Percentiles rank a stretch among this genome's conserved stretches.
Evolutionary conservation across 1,284 basidiomycete genomes (phyloP).

Genomic region (Kwoniella shivajii): DNA sequence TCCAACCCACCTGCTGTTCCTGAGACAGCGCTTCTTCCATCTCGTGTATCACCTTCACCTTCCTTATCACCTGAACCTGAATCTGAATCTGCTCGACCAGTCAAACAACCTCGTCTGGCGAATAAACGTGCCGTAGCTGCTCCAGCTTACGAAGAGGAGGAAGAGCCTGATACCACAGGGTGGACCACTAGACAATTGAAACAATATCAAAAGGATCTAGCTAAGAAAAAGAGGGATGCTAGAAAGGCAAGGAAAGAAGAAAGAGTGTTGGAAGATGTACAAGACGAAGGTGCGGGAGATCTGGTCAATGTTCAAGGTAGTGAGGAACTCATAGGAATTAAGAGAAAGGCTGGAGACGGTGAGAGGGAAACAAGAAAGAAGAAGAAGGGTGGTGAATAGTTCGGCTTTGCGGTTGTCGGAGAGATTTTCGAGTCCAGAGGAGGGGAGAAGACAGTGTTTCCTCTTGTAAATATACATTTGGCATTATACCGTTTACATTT

Average conservation of each 20-base stretch:
- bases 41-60: slow-evolving; percentile 22
- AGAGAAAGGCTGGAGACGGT: slow-evolving; percentile 38
- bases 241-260: slow-evolving; percentile 47
- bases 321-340: slow-evolving; percentile 18
- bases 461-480: too few species aligned
- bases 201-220: slow-evolving; percentile 47
- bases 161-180: slow-evolving; percentile 34
- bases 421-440: too few species aligned
- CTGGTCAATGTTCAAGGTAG: slow-evolving; percentile 15
- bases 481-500: too few species aligned
- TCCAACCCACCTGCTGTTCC: slow-evolving; percentile 66
- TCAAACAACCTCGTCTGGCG: slow-evolving; percentile 20
- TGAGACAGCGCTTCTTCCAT: slow-evolving; percentile 20
- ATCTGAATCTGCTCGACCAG: slow-evolving; percentile 13
- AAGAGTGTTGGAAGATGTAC: slow-evolving; percentile 20
- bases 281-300: slow-evolving; percentile 22
- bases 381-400: slow-evolving; percentile 19
- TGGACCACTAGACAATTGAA: slow-evolving; percentile 42
- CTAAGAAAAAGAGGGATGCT: slow-evolving; percentile 42
- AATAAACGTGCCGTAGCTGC: slow-evolving; percentile 5
- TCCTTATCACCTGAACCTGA: slow-evolving; percentile 33
- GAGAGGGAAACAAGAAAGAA: slow-evolving; percentile 25
- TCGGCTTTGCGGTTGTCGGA: too few species aligned
- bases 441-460: too few species aligned
- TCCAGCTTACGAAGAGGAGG: slow-evolving; percentile 12